Base-by-base conservation (phyloP, 2,329 filamentous ascomycete species). In the Apiospora kogelbergensis region DNA sequence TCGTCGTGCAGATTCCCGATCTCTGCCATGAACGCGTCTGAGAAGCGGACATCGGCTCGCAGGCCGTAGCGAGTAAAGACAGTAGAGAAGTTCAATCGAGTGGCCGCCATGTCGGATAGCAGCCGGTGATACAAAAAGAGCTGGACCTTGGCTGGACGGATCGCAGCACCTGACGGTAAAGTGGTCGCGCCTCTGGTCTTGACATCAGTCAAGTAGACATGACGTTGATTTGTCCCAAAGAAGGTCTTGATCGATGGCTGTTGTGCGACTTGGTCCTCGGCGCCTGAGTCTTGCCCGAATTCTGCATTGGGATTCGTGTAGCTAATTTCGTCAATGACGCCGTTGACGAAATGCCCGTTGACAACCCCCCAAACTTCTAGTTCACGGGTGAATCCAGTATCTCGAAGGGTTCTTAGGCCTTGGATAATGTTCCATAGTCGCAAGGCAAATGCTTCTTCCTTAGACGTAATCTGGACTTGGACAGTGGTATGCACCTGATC, bases 341-440 rank as follows among this genome's bases (percentile, higher is more conserved):
- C 96, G 74, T 93, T 96, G 70, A 98, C 90, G 26, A 98, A 84
- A 74, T 97, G 88, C 1, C 91, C 94, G 69, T 96, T 90, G 1
- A 98, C 79, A 15, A 92, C 81, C 0, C 95, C 96, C 94, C 95
- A 98, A 3, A 98, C 86, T 74, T 94, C 91, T 33, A 95, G 78
- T 79, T 95, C 93, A 22, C 93, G 84, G 2, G 93, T 94, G 69
- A 91, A 82, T 3, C 93, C 93, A 1, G 85, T 90, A 15, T 92
- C 88, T 6, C 91, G 85, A 67, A 95, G 81, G 1, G 90, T 93
- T 22, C 93, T 88, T 65, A 98, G 77, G 0, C 95, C 94, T 76
- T 97, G 93, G 42, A 98, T 91, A 11, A 96, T 85, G 78, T 98
- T 98, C 94, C 95, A 98, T 63, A 98, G 85, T 70, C 89, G 86